These are phyloP conservation scores for Fragilaria crotonensis DNA, from an alignment of 108 stramenopile species.

Conservation along the genomic window DNA sequence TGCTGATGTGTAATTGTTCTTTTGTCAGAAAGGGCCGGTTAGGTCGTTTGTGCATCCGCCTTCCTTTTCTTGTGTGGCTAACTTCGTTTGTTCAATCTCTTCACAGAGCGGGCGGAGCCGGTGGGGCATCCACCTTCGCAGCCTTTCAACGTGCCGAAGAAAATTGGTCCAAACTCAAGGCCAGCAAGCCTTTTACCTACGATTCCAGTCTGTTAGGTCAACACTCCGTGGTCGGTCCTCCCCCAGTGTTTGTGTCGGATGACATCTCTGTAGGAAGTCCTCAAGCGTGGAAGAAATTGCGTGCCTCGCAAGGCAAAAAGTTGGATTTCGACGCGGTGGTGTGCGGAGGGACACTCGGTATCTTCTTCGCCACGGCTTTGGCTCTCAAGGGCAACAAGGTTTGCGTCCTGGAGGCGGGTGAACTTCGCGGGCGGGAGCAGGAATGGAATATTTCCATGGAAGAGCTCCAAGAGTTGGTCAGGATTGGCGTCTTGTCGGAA, in stretches of 20 bases:
- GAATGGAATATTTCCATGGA: conserved; percentile 92
- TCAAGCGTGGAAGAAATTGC: conserved; percentile 58
- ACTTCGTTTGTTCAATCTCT: no score
- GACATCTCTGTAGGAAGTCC: conserved; percentile 63
- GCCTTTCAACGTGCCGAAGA: conserved; percentile 60
- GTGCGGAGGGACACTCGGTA: conserved; percentile 90
- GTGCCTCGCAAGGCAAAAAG: conserved; percentile 15
- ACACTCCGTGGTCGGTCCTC: background rate
- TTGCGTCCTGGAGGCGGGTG: conserved; percentile 76
- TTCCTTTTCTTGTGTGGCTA: no score
- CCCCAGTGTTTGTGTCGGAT: conserved; percentile 51
- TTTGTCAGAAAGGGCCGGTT: no score
- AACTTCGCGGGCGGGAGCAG: conserved; percentile 79
- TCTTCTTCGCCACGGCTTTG: conserved; percentile 83
- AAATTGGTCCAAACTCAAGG: conserved; percentile 60
- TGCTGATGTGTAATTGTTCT: no score
- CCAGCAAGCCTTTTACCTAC: conserved; percentile 44
- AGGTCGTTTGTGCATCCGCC: no score
- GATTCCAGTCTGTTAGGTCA: conserved; percentile 13
- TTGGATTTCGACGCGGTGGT: conserved; percentile 80
- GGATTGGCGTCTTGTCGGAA: conserved; percentile 64
- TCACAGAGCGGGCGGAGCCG: conserved; percentile 72
- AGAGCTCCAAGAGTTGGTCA: conserved; percentile 71
- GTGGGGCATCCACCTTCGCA: conserved; percentile 58
- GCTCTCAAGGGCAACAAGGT: conserved; percentile 69